A percentile compares a stretch with the other conserved stretches of the same genome.
These are phyloP conservation scores for Carpinus viminea DNA, from an alignment of 306 rosid genomes.

Conservation along the genomic window DNA sequence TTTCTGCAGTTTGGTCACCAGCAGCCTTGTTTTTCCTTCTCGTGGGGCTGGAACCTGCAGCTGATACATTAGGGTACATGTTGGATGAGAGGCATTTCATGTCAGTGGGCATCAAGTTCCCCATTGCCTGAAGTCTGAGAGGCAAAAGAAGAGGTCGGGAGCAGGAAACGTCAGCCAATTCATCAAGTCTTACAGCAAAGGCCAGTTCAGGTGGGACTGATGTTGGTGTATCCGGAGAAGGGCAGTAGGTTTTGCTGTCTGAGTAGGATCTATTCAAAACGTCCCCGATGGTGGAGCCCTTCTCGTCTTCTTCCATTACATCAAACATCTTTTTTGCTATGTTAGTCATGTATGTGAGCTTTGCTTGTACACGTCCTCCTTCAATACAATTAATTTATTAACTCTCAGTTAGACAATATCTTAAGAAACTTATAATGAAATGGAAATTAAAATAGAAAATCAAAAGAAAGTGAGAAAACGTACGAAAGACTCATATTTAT, in stretches of 20 bases:
- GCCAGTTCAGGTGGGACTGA: constrained; percentile 13
- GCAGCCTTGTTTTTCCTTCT: not conserved
- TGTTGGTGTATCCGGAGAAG: constrained; percentile 28
- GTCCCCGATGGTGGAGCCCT: constrained; percentile 12
- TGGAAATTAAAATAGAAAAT: too few species aligned
- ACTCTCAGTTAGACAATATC: too few species aligned
- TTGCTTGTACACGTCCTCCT: constrained; percentile 23
- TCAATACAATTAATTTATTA: not conserved
- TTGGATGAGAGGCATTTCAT: constrained; percentile 19
- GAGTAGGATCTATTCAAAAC: constrained; percentile 15
- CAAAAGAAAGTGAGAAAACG: too few species aligned
- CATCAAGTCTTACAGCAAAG: not conserved
- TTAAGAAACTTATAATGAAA: too few species aligned
- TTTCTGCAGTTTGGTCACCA: not conserved
- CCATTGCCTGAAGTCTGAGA: constrained; percentile 26
- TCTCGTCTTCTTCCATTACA: constrained; percentile 37
- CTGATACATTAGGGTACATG: not conserved
- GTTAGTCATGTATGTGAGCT: constrained; percentile 24
- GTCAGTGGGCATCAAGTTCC: constrained; percentile 23
- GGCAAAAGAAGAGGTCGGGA: constrained; percentile 20
- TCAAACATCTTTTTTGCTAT: constrained; percentile 32
- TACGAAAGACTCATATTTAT: too few species aligned
- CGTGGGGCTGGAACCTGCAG: not conserved
- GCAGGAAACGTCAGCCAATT: not conserved
- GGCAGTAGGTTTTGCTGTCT: not conserved